Percentiles rank a stretch among this genome's conserved stretches.
These are phyloP conservation scores for Amanita phalloides DNA, from an alignment of 768 basidiomycete genomes.

Conservation along the genomic window DNA sequence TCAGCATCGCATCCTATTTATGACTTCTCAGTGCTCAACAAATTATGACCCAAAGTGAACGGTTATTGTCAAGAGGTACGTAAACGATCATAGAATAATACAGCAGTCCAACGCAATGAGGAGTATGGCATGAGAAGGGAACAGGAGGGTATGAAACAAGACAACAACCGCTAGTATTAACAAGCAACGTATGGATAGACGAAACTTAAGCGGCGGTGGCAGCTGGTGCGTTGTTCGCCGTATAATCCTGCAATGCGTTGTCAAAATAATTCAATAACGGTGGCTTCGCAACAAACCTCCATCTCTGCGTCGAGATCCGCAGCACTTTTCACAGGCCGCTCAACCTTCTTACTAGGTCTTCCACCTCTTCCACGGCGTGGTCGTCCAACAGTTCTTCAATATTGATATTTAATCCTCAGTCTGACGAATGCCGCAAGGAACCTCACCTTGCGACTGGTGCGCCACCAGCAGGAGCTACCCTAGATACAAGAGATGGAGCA, in stretches of 20 bases:
- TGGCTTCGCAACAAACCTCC: slow-evolving; percentile 50
- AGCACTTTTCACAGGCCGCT: slow-evolving; percentile 67
- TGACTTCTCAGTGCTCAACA: background rate
- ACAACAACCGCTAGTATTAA: slow-evolving; percentile 9
- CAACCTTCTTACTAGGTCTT: slow-evolving; percentile 33
- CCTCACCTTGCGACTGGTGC: slow-evolving; percentile 27
- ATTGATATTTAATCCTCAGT: slow-evolving; percentile 18
- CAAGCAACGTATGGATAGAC: slow-evolving; percentile 6
- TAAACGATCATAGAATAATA: slow-evolving; percentile 7
- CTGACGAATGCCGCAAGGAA: slow-evolving; percentile 2
- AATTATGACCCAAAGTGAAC: background rate
- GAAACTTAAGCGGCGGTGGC: slow-evolving; percentile 15
- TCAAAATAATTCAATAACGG: background rate
- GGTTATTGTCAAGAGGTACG: background rate
- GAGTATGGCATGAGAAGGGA: slow-evolving; percentile 10
- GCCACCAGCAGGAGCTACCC: slow-evolving; percentile 67
- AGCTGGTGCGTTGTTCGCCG: slow-evolving; percentile 35
- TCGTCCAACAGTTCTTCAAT: slow-evolving; percentile 14
- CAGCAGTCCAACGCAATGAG: slow-evolving; percentile 4
- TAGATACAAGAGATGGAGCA: slow-evolving; percentile 54
- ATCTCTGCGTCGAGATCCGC: slow-evolving; percentile 97
- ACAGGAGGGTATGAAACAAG: slow-evolving; percentile 8
- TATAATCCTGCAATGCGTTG: slow-evolving; percentile 47
- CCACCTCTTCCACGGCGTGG: slow-evolving; percentile 28
- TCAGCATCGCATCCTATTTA: background rate